Conservation (phyloP, 2,329 filamentous ascomycete genomes). For the Dothiorella sarmentorum region DNA sequence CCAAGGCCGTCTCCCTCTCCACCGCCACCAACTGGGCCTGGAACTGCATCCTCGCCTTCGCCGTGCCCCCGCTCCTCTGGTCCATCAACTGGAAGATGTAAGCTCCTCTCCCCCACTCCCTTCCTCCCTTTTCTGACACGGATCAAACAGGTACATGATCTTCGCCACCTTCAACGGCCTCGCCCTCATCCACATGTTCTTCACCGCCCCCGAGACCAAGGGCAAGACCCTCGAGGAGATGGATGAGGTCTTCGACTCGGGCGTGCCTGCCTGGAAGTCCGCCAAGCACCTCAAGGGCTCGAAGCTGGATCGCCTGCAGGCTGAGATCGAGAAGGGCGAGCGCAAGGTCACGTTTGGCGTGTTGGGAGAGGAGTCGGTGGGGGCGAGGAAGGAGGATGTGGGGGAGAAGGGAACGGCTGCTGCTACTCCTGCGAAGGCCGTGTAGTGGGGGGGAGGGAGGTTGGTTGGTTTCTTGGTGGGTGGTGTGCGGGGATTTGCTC, state of each 20-base stretch:
- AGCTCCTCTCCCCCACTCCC: conserved; percentile 18
- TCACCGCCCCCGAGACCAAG: conserved; percentile 32
- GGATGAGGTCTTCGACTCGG: conserved; percentile 26
- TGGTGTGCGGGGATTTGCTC: too few relatives aligned
- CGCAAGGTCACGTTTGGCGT: conserved; percentile 18
- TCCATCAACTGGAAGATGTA: conserved; percentile 26
- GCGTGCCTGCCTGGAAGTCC: conserved; percentile 12
- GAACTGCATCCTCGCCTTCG: conserved; percentile 52
- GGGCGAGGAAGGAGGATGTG: background rate
- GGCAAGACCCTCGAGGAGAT: conserved; percentile 32
- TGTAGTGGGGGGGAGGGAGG: too few relatives aligned
- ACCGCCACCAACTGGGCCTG: conserved; percentile 39
- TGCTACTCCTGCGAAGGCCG: too few relatives aligned
- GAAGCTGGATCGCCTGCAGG: conserved; percentile 33
- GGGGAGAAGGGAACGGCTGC: too few relatives aligned
- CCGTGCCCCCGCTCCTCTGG: conserved; percentile 40
- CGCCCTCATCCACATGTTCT: conserved; percentile 26
- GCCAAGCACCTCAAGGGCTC: conserved; percentile 25
- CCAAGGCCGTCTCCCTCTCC: conserved; percentile 36
- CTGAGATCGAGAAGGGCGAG: conserved; percentile 36
- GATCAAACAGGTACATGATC: conserved; percentile 24
- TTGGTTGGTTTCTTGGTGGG: too few relatives aligned
- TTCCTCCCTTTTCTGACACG: background rate
- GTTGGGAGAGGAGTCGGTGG: background rate
- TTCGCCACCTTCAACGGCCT: conserved; percentile 26